A percentile compares a stretch with the other conserved stretches of the same genome.
Evolutionary conservation across 306 rosid genomes (phyloP).

Genomic region (Pueraria montana): DNA sequence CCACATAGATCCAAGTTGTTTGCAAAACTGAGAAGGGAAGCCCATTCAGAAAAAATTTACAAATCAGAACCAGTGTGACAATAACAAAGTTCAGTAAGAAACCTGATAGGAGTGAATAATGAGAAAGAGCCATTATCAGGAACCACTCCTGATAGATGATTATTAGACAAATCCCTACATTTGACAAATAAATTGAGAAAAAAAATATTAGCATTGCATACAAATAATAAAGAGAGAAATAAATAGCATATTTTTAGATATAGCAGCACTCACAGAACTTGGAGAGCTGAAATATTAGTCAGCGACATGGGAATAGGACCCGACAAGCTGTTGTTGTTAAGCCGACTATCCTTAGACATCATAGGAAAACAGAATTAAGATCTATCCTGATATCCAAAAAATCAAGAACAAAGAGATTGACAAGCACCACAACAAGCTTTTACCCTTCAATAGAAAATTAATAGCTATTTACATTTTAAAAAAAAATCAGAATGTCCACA

Average conservation of each 20-base stretch:
- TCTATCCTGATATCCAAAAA: slow-evolving; percentile 37
- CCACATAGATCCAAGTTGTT: slow-evolving; percentile 94
- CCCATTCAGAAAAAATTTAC: slow-evolving; percentile 34
- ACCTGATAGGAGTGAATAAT: slow-evolving; percentile 98
- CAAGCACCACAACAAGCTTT: slow-evolving; percentile 30
- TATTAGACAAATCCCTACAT: slow-evolving; percentile 95
- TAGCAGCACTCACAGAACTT: slow-evolving; percentile 88
- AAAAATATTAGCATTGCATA: slow-evolving; percentile 11
- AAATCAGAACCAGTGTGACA: slow-evolving; percentile 29
- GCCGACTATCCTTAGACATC: slow-evolving; percentile 90
- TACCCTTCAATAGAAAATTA: background rate
- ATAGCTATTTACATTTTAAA: background rate
- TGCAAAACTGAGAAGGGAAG: slow-evolving; percentile 80
- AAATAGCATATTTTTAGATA: slow-evolving; percentile 11
- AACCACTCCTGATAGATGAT: slow-evolving; percentile 86
- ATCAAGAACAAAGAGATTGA: background rate
- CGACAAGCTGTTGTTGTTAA: slow-evolving; percentile 91
- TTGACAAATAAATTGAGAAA: slow-evolving; percentile 24
- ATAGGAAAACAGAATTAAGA: slow-evolving; percentile 53
- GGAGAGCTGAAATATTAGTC: slow-evolving; percentile 93
- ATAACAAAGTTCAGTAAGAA: slow-evolving; percentile 36
- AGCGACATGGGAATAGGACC: slow-evolving; percentile 96
- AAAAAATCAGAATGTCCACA: background rate
- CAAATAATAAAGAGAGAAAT: slow-evolving; percentile 32
- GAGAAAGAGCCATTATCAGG: slow-evolving; percentile 99